Base-by-base conservation (phyloP, 352 stramenopile genomes). In the Phytopythium sindhum region DNA sequence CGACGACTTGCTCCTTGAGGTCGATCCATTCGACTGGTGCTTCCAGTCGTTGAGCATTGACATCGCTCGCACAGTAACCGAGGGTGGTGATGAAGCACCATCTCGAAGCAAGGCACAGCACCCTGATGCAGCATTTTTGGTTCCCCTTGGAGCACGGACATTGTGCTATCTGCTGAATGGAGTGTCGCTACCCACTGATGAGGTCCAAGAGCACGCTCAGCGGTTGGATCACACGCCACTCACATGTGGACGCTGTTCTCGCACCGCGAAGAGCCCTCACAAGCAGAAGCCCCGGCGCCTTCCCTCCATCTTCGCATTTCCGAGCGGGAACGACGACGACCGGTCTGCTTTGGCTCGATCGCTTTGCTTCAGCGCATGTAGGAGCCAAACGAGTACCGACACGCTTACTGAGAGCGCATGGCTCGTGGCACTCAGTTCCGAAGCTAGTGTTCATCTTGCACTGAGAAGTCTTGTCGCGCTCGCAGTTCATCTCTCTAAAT, bases 11-110 rank as follows among this genome's bases (percentile, higher is more conserved):
- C 57, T 85, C 44, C 52, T 88, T 12, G 48, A 64, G 0, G 59
- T 91, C 6, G 82, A 90, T 44, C 71, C 80, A 6, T 89, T 90
- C 26, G 74, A 91, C 61, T 91, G 82, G 82, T 77, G 72, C 47
- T 81, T 72, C 37, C 64, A 75, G 19, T 45, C 73, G 23, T 54
- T 77, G 21, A 86, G 67, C 21, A 63, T 29, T 47, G 24, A 44
- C 24, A 23, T 60, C 21, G 33, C 31, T 8, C 31, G 19, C 9
- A 19, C 24, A 23, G 17, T 9, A 17, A 12, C n/a, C 8, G n/a
- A 29, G 5, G n/a, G 24, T 17, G 51, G n/a, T 19, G 53, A 28
- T n/a, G 31, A 8, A 11, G 4, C 12, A 6, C 15, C 47, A n/a
- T 14, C 47, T 54, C 47, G 24, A 35, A 9, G 3, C 47, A 23